Evolutionary conservation across 169 alveolate genomes (phyloP), one percentile per base, ranked within the genome.

Genomic region (Cryptosporidium parvum): DNA sequence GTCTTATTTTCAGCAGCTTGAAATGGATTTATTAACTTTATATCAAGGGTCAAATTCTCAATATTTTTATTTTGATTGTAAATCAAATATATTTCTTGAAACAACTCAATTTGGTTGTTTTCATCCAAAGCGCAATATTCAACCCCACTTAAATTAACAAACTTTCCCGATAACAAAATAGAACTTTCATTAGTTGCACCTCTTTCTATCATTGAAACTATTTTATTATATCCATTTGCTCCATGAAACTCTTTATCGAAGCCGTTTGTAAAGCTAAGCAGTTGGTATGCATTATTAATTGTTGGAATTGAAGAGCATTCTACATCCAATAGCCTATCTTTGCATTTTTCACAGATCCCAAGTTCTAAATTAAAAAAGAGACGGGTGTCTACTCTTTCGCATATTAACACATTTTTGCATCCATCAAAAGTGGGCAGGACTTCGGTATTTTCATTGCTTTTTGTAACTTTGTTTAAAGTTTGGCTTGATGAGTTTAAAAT

Each of bases 51-150:
- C 29, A 35, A 23, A 48, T 44, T 26, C 21, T 45, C 84, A 39
- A 16, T 45, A 21, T 44, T 21, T 29, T 44, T 3, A 21, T 29
- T n/a, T 16, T 33, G 75, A 21, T 72, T 53, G 33, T 72, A 33
- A 29, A 72, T 29, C 26, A 72, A 10, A 31, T 44, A 72, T 44
- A 29, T 29, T 56, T 72, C 85, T 51, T 31, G 29, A 33, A 72
- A 33, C 52, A 72, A 29, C 37, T 72, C 53, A 16, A 33, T 33
- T n/a, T 72, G 45, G 37, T 53, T 53, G 12, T 29, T n/a, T 26
- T 51, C 29, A 56, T 72, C 69, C 16, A 72, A 9, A 26, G 21
- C n/a, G 14, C 85, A 72, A 31, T 52, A n/a, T 21, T 72, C 70
- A 4, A 52, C 26, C 29, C 69, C 85, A 29, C 26, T 72, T 8